Percentiles rank a stretch among this genome's conserved stretches.
These are phyloP conservation scores for Spathaspora boniae DNA, from an alignment of 805 yeast genomes.

Conservation along the genomic window DNA sequence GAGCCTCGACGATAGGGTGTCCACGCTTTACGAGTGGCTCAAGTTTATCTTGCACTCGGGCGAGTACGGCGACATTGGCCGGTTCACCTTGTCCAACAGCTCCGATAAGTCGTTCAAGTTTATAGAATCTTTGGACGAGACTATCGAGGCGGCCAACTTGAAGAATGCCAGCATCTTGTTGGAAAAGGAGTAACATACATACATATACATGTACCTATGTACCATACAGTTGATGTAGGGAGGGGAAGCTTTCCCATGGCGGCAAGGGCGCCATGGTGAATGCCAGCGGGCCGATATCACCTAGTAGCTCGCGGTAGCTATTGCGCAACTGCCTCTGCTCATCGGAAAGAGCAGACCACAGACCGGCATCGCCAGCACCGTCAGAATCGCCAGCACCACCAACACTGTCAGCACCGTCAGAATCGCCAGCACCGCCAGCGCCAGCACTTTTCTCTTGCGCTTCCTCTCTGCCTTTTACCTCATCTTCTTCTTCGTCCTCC, in stretches of 20 bases:
- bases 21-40: constrained; percentile 58
- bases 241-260: constrained; percentile 23
- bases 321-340: too few relatives aligned
- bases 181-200: constrained; percentile 39
- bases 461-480: constrained; percentile 8
- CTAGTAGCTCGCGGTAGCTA: too few relatives aligned
- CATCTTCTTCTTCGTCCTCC: constrained; percentile 9
- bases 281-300: too few relatives aligned
- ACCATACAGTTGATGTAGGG: background rate
- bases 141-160: constrained; percentile 73
- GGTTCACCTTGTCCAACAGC: constrained; percentile 30
- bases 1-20: constrained; percentile 51
- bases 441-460: constrained; percentile 11
- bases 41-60: constrained; percentile 52
- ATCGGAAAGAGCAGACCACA: background rate
- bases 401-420: constrained; percentile 11
- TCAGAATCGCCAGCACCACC: constrained; percentile 10
- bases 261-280: constrained; percentile 14
- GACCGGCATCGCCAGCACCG: constrained; percentile 7
- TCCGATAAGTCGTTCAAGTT: constrained; percentile 42
- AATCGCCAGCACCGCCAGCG: constrained; percentile 8
- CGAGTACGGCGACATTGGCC: constrained; percentile 45
- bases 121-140: constrained; percentile 54
- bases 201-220: background rate
- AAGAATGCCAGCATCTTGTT: constrained; percentile 77